Evolutionary conservation across 345 rosid species (phyloP).

Genomic region (Alliaria petiolata): DNA sequence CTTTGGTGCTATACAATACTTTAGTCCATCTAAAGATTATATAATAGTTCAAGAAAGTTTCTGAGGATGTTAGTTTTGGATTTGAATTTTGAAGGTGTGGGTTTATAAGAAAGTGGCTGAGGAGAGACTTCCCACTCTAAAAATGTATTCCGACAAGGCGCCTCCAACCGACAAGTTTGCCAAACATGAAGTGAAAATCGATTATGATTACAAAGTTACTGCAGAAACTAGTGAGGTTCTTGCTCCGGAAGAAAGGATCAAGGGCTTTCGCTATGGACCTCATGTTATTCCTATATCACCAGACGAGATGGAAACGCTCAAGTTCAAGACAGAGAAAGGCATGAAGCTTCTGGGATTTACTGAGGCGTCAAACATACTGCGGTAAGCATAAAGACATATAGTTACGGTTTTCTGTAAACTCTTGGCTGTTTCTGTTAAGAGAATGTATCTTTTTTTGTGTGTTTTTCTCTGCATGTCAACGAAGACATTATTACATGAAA

Average conservation of each 20-base stretch:
- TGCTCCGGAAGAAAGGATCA: constrained; percentile 94
- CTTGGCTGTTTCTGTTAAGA: constrained; percentile 4
- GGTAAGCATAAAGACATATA: constrained; percentile 40
- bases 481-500: constrained; percentile 92
- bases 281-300: constrained; percentile 89
- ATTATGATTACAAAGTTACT: constrained; percentile 64
- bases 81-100: constrained; percentile 61
- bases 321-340: constrained; percentile 87
- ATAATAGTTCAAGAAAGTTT: no score
- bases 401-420: background rate
- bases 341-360: constrained; percentile 91
- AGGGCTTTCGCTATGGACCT: constrained; percentile 91
- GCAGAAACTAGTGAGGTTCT: constrained; percentile 53
- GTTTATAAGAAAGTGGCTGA: constrained; percentile 91
- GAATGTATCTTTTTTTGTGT: background rate
- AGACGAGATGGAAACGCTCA: constrained; percentile 67
- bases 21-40: no score
- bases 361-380: constrained; percentile 59
- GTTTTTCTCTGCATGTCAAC: constrained; percentile 20
- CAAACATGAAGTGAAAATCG: constrained; percentile 82
- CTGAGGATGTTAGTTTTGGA: background rate
- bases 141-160: constrained; percentile 85
- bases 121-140: constrained; percentile 85
- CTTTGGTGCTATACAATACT: no score
- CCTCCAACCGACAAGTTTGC: constrained; percentile 78